Percentiles rank a stretch among this genome's conserved stretches.
Conservation (phyloP, 176 grass and related monocot genomes). For the maize (Zea mays) region DNA sequence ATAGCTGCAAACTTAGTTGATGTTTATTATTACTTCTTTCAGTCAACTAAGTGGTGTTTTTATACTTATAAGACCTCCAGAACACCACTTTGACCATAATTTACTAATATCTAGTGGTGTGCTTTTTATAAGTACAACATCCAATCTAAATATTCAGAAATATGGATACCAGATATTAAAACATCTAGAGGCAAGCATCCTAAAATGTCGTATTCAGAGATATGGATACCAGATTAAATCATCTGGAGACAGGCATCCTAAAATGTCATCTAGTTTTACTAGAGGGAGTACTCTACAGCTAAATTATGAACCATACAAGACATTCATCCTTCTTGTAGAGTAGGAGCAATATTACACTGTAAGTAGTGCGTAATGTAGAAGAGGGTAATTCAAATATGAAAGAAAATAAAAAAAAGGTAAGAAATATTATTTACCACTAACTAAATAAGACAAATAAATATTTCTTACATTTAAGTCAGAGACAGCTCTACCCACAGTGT, state of each 20-base stretch:
- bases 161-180: not conserved
- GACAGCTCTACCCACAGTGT: conserved; percentile 75
- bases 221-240: conserved; percentile 1
- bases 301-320: conserved; percentile 17
- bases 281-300: conserved; percentile 4
- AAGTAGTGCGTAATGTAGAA: conserved; percentile 10
- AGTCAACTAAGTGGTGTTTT: not conserved
- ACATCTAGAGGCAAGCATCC: not conserved
- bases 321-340: conserved; percentile 9
- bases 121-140: not conserved
- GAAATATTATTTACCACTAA: conserved; percentile 30
- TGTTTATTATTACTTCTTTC: conserved; percentile 7
- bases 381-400: not conserved
- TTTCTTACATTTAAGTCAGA: conserved; percentile 77
- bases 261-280: not conserved
- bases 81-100: not conserved
- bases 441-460: conserved; percentile 1
- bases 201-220: not conserved
- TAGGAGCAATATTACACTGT: not conserved
- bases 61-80: not conserved
- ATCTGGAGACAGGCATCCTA: not conserved
- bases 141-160: not conserved
- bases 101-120: not conserved
- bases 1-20: conserved; percentile 19
- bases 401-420: not conserved